Percentiles rank a stretch among this genome's conserved stretches.
phyloP scores from a whole-genome alignment of 345 rosid species.

The Arabidopsis suecica region DNA sequence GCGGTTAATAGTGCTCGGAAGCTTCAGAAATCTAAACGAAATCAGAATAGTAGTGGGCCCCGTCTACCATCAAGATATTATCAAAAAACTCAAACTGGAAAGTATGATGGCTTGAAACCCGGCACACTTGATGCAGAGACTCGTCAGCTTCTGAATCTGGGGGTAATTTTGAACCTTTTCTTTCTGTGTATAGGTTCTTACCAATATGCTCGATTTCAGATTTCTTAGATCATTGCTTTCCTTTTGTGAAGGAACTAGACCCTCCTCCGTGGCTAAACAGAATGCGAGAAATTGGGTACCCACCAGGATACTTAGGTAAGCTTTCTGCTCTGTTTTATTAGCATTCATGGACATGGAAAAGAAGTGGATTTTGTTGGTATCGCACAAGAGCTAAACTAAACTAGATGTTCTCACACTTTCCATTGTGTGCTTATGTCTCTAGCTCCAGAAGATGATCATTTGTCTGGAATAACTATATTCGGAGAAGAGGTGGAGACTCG shows the following conservation, averaged over 20 bases:
- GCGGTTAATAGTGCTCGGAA: conserved; percentile 89
- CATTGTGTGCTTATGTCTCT: conserved; percentile 27
- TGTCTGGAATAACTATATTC: conserved; percentile 83
- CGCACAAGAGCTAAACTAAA: neutral
- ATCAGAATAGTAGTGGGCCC: conserved; percentile 60
- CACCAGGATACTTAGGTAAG: conserved; percentile 95
- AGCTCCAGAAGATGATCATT: conserved; percentile 72
- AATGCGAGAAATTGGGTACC: conserved; percentile 98
- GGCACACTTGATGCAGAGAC: conserved; percentile 88
- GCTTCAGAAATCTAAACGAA: conserved; percentile 69
- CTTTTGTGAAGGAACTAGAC: conserved; percentile 76
- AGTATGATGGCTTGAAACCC: conserved; percentile 85
- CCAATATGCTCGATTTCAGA: neutral
- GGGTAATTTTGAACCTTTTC: conserved; percentile 59
- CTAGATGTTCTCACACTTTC: conserved; percentile 10
- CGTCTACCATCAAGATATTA: conserved; percentile 76
- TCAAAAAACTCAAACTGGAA: conserved; percentile 72
- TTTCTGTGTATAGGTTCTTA: neutral
- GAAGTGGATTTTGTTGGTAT: conserved; percentile 1
- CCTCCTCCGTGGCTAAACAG: conserved; percentile 99
- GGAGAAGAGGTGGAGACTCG: conserved; percentile 53
- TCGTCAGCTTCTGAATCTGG: conserved; percentile 74
- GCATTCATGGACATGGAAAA: conserved; percentile 1
- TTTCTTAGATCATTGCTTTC: conserved; percentile 4
- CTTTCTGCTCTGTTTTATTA: conserved; percentile 14